A percentile compares a stretch with the other conserved stretches of the same genome.
Evolutionary conservation across 2,329 filamentous ascomycete species (phyloP).

Genomic region (Teratosphaeria zuluensis): DNA sequence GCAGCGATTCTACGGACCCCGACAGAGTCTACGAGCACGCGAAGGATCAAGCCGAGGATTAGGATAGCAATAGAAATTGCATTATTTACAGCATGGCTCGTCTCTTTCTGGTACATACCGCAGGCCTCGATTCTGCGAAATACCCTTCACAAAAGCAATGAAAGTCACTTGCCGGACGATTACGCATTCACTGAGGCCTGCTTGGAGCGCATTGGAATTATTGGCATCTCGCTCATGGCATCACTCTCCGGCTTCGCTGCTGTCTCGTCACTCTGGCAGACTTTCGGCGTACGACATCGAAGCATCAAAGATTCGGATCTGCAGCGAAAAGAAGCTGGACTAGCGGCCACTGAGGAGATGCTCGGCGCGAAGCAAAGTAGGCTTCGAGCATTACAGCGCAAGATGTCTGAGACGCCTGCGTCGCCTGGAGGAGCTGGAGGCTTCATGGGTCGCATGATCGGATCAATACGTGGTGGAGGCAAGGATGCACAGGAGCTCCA

Average conservation of each 20-base stretch:
- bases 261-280: constrained; percentile 81
- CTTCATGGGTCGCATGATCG: constrained; percentile 65
- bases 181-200: constrained; percentile 47
- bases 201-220: constrained; percentile 63
- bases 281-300: constrained; percentile 56
- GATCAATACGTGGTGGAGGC: constrained; percentile 58
- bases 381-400: constrained; percentile 60
- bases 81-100: constrained; percentile 60
- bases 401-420: constrained; percentile 35
- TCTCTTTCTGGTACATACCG: constrained; percentile 57
- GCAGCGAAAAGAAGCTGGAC: constrained; percentile 64
- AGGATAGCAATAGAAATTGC: constrained; percentile 42
- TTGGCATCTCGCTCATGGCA: constrained; percentile 79
- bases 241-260: constrained; percentile 81
- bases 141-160: constrained; percentile 34
- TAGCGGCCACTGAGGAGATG: constrained; percentile 73
- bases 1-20: constrained; percentile 48
- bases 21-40: constrained; percentile 52
- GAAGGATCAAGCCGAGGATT: constrained; percentile 47
- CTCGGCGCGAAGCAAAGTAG: constrained; percentile 64
- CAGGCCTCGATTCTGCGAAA: constrained; percentile 26
- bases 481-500: constrained; percentile 44
- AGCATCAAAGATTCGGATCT: constrained; percentile 60
- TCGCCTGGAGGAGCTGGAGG: constrained; percentile 34
- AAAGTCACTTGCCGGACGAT: constrained; percentile 25